Evolutionary conservation across 441 rosid genomes (phyloP), one percentile per base, ranked within the genome.

Genomic region (Brassica hybrid): DNA sequence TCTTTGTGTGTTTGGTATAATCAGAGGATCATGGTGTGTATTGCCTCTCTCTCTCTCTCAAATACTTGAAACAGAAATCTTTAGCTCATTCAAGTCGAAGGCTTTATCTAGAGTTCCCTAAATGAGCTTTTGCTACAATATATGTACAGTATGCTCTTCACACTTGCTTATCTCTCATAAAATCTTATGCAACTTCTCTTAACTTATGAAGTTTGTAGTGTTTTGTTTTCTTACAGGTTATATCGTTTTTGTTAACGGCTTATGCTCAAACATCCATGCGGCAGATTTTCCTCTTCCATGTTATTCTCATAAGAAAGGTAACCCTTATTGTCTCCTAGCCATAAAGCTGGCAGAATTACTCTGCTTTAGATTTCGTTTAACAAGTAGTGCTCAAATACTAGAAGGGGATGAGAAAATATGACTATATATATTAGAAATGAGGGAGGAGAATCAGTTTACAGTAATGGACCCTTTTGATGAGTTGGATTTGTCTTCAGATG

Each of bases 351-450:
- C 17, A 30, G 34, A 34, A 34, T 34, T 34, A 34, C 38, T 34
- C 38, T 34, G 38, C 1, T 34, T 34, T 6, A 7, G 0, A 34
- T 34, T 34, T 7, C 8, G 0, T 34, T 34, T 34, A 5, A 34
- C 8, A 34, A 34, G 38, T 34, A 34, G 38, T 34, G 38, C 8
- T 34, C 38, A 34, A 34, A 34, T 6, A 34, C 38, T 34, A 5
- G 38, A 5, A 91, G 97, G 98, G 98, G 79, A 96, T 93, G 87
- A 92, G 96, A 86, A 94, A n/a, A n/a, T n/a, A n/a, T n/a, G n/a
- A n/a, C n/a, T n/a, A n/a, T n/a, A n/a, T 97, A 94, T 92, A 82
- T 80, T 91, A 86, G 99, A 98, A 2, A 90, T 93, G 97, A 90
- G 84, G 79, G n/a, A n/a, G n/a, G n/a, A n/a, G n/a, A n/a, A n/a